These are phyloP conservation scores for Coemansia sp. DNA, from an alignment of 192 early-diverging fungal species.

Conservation along the genomic window DNA sequence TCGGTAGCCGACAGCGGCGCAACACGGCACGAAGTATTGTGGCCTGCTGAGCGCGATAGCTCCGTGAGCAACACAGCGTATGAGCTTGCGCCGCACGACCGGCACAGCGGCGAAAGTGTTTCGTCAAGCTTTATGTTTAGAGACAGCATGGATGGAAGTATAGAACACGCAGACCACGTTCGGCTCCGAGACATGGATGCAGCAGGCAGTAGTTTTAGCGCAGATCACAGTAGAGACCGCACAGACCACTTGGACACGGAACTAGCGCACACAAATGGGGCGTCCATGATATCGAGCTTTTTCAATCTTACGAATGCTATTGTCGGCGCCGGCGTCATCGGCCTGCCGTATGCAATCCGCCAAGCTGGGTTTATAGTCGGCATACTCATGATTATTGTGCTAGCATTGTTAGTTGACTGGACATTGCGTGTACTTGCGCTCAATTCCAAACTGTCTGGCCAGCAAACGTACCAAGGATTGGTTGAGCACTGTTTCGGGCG, in stretches of 20 bases:
- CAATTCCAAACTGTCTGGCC: slow-evolving; percentile 74
- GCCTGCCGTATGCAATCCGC: slow-evolving; percentile 81
- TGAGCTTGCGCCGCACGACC: slow-evolving; percentile 11
- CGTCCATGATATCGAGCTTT: slow-evolving; percentile 51
- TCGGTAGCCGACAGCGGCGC: slow-evolving; percentile 1
- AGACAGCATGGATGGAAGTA: neutral
- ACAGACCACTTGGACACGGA: slow-evolving; percentile 7
- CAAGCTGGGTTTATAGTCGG: slow-evolving; percentile 72
- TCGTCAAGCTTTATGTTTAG: slow-evolving; percentile 2
- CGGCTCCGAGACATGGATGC: slow-evolving; percentile 7
- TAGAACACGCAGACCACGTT: neutral
- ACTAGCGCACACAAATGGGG: slow-evolving; percentile 9
- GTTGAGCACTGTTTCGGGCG: slow-evolving; percentile 81
- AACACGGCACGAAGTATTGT: neutral
- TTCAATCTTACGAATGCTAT: slow-evolving; percentile 94
- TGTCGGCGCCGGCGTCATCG: slow-evolving; percentile 85
- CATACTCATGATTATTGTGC: slow-evolving; percentile 49
- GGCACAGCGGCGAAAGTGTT: slow-evolving; percentile 8
- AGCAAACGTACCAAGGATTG: slow-evolving; percentile 79
- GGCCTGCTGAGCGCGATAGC: neutral
- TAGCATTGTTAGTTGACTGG: slow-evolving; percentile 69
- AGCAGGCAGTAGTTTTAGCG: slow-evolving; percentile 10
- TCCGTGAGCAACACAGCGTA: slow-evolving; percentile 8
- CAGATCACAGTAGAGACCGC: slow-evolving; percentile 9
- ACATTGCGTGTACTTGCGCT: slow-evolving; percentile 72